Conservation (phyloP, 345 rosid species). For the Streptanthus diversifolius region DNA sequence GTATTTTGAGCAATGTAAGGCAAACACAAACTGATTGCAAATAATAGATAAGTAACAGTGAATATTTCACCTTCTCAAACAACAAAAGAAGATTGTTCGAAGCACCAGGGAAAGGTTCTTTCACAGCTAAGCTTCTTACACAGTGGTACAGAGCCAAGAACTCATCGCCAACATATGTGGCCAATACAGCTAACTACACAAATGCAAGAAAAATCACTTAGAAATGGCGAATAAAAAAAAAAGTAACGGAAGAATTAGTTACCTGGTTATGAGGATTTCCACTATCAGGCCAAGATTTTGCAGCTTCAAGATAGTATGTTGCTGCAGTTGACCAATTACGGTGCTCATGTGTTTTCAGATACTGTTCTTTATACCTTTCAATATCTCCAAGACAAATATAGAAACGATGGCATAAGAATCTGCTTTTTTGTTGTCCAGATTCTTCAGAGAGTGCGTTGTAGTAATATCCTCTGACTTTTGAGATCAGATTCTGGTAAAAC, state of each 20-base stretch:
- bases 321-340: conserved; percentile 82
- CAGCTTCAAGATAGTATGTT: conserved; percentile 72
- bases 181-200: conserved; percentile 80
- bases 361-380: conserved; percentile 78
- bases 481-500: conserved; percentile 52
- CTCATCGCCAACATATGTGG: conserved; percentile 82
- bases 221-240: neutral
- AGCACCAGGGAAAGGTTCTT: conserved; percentile 93
- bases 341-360: conserved; percentile 38
- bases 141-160: conserved; percentile 89
- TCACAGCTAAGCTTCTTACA: conserved; percentile 87
- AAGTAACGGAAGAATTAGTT: neutral
- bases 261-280: conserved; percentile 97
- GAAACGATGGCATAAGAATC: conserved; percentile 76
- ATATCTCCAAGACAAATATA: conserved; percentile 90
- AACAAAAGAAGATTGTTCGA: conserved; percentile 66
- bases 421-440: conserved; percentile 39
- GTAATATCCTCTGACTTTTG: conserved; percentile 42
- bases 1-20: conserved; percentile 18
- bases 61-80: conserved; percentile 69
- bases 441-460: conserved; percentile 46
- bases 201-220: neutral
- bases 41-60: neutral
- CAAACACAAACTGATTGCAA: neutral
- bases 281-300: conserved; percentile 69